Evolutionary conservation across 2,329 filamentous ascomycete genomes (phyloP).

Genomic region (Phoma sp.): DNA sequence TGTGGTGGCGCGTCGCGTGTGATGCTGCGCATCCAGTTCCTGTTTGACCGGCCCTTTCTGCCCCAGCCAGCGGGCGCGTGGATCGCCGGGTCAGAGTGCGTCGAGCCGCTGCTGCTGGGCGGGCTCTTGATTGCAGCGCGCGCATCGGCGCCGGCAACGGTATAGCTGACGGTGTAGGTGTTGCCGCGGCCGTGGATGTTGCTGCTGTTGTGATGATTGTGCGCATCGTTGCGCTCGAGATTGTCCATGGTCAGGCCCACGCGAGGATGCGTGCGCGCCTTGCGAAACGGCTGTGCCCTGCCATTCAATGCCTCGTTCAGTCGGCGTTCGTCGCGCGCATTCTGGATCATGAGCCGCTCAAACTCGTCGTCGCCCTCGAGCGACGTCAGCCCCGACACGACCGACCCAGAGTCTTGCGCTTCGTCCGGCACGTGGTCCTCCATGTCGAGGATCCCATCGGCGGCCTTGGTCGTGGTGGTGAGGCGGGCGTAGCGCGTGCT

Average conservation of each 20-base stretch:
- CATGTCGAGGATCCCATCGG: slow-evolving; percentile 34
- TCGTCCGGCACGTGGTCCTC: slow-evolving; percentile 33
- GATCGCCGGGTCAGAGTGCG: slow-evolving; percentile 52
- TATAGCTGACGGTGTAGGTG: no score
- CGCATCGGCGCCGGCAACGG: slow-evolving; percentile 13
- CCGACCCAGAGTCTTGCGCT: slow-evolving; percentile 29
- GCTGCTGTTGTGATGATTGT: slow-evolving; percentile 13
- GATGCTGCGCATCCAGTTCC: slow-evolving; percentile 55
- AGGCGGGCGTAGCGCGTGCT: slow-evolving; percentile 35
- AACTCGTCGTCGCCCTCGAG: slow-evolving; percentile 56
- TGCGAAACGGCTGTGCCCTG: slow-evolving; percentile 51
- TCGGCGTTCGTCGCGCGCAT: slow-evolving; percentile 53
- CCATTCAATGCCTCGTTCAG: slow-evolving; percentile 46
- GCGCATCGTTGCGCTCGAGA: slow-evolving; percentile 48
- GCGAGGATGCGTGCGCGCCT: slow-evolving; percentile 51
- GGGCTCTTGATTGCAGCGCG: slow-evolving; percentile 35
- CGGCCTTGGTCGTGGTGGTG: slow-evolving; percentile 17
- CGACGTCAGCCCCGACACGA: slow-evolving; percentile 46
- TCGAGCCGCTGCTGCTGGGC: slow-evolving; percentile 47
- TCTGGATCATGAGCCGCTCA: slow-evolving; percentile 54
- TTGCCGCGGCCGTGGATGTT: slow-evolving; percentile 5
- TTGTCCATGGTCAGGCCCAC: slow-evolving; percentile 54
- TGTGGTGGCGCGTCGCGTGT: slow-evolving; percentile 33
- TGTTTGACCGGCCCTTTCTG: slow-evolving; percentile 51
- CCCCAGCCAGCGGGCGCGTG: slow-evolving; percentile 58